Base-by-base conservation (phyloP, 306 rosid genomes). In the Cercis canadensis region DNA sequence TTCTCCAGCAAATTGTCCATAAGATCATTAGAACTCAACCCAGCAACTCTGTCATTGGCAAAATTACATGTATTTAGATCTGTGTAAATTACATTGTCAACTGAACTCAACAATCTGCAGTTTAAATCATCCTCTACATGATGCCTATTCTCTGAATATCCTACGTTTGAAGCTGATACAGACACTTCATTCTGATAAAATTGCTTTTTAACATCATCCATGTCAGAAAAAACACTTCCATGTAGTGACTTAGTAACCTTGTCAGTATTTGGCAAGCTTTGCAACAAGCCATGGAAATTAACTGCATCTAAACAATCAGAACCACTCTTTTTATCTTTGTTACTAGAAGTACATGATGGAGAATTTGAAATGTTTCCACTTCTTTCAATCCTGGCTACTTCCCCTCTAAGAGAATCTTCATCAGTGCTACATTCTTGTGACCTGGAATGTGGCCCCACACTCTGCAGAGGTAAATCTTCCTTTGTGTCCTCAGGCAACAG, bases 391-490 rank as follows among this genome's bases (percentile, higher is more conserved):
- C 77, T 68, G 62, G 75, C 32, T 60, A 63, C 67, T 75, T 59
- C 41, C 54, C 62, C 74, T 50, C 55, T 33, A 64, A 16, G 72
- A 79, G 82, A 80, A 67, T 72, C 74, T 65, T 62, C 50, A 44
- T 71, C 78, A 74, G 45, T 66, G 67, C 77, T 69, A 80, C 65
- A 70, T 57, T 84, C 79, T 54, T 71, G 77, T 19, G 79, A 78
- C 67, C 64, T 64, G 55, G 50, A 65, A 62, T 70, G 73, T 51
- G 79, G 66, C 74, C 57, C 79, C 49, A 45, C 64, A 57, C 76
- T 65, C 57, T 14, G 74, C 39, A 47, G 43, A 33, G 84, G 39
- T 46, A 43, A 56, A 61, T 17, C 88, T 31, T 49, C 83, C 41
- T 57, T 65, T 53, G 12, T 67, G 62, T 80, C 74, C 58, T 72